Conservation (phyloP, 1,284 basidiomycete genomes). For the Apiotrichum laibachii region DNA sequence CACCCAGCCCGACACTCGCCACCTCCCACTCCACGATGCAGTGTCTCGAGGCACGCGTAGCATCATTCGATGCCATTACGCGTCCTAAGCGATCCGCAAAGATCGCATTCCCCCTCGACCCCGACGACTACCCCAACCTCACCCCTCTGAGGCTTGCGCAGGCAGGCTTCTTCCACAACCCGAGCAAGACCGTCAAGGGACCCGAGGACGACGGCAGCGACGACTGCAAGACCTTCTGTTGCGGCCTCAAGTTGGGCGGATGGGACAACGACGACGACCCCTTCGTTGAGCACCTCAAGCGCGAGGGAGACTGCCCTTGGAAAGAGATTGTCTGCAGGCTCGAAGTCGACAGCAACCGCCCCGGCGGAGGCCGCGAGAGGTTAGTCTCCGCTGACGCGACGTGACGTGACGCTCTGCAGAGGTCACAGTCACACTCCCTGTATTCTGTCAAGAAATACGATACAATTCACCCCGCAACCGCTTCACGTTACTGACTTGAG, state of each 20-base stretch:
- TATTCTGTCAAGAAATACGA: no score
- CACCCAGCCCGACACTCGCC: background rate
- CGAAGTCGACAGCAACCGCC: slow-evolving; percentile 39
- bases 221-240: slow-evolving; percentile 64
- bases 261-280: slow-evolving; percentile 80
- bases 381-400: slow-evolving; percentile 1
- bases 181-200: slow-evolving; percentile 10
- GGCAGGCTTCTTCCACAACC: slow-evolving; percentile 72
- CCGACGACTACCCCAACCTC: slow-evolving; percentile 53
- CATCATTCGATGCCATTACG: slow-evolving; percentile 32
- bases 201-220: slow-evolving; percentile 23
- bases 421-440: no score
- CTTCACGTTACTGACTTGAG: background rate
- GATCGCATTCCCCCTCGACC: slow-evolving; percentile 39
- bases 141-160: slow-evolving; percentile 68
- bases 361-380: slow-evolving; percentile 16
- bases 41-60: slow-evolving; percentile 34
- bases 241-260: slow-evolving; percentile 68
- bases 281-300: slow-evolving; percentile 65
- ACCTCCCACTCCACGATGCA: slow-evolving; percentile 31
- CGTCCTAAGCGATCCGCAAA: slow-evolving; percentile 35
- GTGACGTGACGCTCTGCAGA: background rate
- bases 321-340: slow-evolving; percentile 69
- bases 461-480: no score
- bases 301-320: slow-evolving; percentile 71